Percentiles rank a stretch among this genome's conserved stretches.
Evolutionary conservation across 2,329 filamentous ascomycete genomes (phyloP).

Genomic region (Epichloe sp.): DNA sequence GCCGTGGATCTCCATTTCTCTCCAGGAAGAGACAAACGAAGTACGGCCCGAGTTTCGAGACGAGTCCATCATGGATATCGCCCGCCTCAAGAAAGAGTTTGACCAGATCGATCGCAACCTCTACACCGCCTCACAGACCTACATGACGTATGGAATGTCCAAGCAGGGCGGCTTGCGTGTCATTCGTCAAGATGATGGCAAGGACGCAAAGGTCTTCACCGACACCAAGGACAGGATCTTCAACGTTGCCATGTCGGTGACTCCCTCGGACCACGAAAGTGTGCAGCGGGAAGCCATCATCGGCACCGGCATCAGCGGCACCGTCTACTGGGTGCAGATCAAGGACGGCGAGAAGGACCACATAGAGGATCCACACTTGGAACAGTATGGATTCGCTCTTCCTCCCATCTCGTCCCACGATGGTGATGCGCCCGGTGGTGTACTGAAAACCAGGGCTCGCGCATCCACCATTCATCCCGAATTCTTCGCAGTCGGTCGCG

Average conservation of each 20-base stretch:
- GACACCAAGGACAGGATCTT: slow-evolving; percentile 89
- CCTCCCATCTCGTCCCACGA: slow-evolving; percentile 77
- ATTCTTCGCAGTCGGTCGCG: slow-evolving; percentile 88
- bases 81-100: slow-evolving; percentile 91
- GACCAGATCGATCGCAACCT: slow-evolving; percentile 93
- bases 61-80: slow-evolving; percentile 80
- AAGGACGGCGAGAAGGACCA: slow-evolving; percentile 66
- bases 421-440: slow-evolving; percentile 80
- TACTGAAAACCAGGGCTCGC: slow-evolving; percentile 89
- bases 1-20: slow-evolving; percentile 82
- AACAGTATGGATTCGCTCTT: slow-evolving; percentile 77
- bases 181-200: slow-evolving; percentile 87
- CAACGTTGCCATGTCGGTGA: slow-evolving; percentile 74
- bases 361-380: slow-evolving; percentile 64
- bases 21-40: slow-evolving; percentile 45
- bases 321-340: slow-evolving; percentile 89
- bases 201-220: slow-evolving; percentile 82
- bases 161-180: slow-evolving; percentile 88
- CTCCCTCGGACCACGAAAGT: slow-evolving; percentile 40
- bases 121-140: slow-evolving; percentile 76
- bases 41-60: slow-evolving; percentile 55
- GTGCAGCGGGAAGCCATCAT: slow-evolving; percentile 69
- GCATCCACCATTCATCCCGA: slow-evolving; percentile 80
- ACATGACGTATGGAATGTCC: slow-evolving; percentile 88
- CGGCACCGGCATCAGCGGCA: slow-evolving; percentile 85